phyloP scores from a whole-genome alignment of 2,329 filamentous ascomycete genomes.

The Westerdykella sp. region DNA sequence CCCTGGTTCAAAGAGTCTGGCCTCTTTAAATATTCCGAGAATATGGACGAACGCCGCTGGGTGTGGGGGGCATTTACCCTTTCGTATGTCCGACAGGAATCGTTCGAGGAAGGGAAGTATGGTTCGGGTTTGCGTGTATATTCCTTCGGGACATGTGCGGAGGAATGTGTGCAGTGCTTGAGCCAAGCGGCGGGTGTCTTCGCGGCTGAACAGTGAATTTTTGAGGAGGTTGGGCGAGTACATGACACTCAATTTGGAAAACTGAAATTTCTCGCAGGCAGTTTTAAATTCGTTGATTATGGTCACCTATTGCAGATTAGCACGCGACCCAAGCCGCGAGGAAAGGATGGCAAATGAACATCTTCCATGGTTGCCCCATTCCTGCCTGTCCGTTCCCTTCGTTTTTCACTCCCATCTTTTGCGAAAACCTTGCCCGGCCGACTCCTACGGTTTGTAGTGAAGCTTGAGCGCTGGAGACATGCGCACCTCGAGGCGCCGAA shows the following conservation, averaged over 20 bases:
- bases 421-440: background rate
- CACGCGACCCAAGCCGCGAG: too few species aligned
- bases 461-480: too few species aligned
- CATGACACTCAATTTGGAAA: conserved; percentile 15
- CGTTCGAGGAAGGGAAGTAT: conserved; percentile 30
- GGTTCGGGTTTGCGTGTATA: conserved; percentile 3
- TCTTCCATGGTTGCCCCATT: too few species aligned
- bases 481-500: too few species aligned
- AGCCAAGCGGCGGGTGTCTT: conserved; percentile 28
- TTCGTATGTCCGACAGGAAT: conserved; percentile 38
- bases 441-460: too few species aligned
- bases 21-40: conserved; percentile 44
- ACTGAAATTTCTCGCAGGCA: too few species aligned
- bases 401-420: background rate
- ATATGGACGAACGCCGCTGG: conserved; percentile 42
- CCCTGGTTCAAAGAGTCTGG: conserved; percentile 35
- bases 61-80: conserved; percentile 31
- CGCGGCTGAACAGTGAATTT: conserved; percentile 7
- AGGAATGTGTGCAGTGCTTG: conserved; percentile 33
- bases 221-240: conserved; percentile 23
- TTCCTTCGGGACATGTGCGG: conserved; percentile 14
- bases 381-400: too few species aligned
- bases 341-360: too few species aligned
- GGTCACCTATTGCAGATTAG: too few species aligned
- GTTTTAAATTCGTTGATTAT: too few species aligned